Conservation (phyloP, 371 early-diverging fungal species). For the Actinomortierella wolfii region DNA sequence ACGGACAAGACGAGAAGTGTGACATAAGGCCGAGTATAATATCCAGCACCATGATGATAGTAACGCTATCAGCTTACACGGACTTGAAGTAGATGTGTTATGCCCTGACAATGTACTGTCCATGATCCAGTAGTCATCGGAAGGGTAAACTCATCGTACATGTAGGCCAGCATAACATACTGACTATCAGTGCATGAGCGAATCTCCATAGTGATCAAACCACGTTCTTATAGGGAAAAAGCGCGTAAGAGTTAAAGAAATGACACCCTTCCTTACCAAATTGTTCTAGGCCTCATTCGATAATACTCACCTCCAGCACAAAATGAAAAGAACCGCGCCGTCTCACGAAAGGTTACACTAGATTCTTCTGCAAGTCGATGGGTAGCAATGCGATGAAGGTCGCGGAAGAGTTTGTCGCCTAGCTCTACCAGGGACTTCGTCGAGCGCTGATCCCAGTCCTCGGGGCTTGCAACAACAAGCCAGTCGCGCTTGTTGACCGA, state of each 20-base stretch:
- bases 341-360: not conserved
- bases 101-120: slow-evolving; percentile 10
- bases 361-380: not conserved
- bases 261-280: too few relatives aligned
- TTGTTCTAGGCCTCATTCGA: too few relatives aligned
- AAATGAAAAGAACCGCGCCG: slow-evolving; percentile 1
- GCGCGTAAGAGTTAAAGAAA: not conserved
- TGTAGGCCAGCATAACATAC: slow-evolving; percentile 12
- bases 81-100: slow-evolving; percentile 12
- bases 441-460: slow-evolving; percentile 16
- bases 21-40: not conserved
- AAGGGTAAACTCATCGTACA: slow-evolving; percentile 6
- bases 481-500: slow-evolving; percentile 13
- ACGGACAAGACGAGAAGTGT: not conserved
- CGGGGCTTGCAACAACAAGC: slow-evolving; percentile 12
- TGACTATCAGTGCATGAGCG: slow-evolving; percentile 6
- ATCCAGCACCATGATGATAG: too few relatives aligned
- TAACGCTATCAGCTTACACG: slow-evolving; percentile 13
- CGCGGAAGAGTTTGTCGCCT: slow-evolving; percentile 8
- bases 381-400: slow-evolving; percentile 4
- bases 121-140: slow-evolving; percentile 9
- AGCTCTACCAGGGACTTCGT: slow-evolving; percentile 12
- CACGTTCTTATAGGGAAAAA: slow-evolving; percentile 5
- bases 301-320: slow-evolving; percentile 4
- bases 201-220: slow-evolving; percentile 13